Percentiles rank a stretch among this genome's conserved stretches.
Evolutionary conservation across 768 basidiomycete genomes (phyloP).

Genomic region (Mycena kentingensis): DNA sequence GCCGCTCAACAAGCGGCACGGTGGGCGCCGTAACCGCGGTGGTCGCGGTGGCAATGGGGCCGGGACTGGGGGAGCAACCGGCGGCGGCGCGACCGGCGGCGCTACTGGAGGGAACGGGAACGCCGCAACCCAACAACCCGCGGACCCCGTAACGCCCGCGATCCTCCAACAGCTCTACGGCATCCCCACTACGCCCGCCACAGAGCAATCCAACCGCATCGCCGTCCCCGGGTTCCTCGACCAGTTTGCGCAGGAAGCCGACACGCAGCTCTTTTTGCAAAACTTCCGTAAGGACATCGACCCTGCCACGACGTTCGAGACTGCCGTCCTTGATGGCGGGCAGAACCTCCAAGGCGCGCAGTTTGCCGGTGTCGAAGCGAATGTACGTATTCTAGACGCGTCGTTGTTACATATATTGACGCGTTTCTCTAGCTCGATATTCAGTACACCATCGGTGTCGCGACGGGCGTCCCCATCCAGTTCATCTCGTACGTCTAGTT

Average conservation of each 20-base stretch:
- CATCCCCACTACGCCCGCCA: slow-evolving; percentile 34
- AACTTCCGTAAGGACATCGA: slow-evolving; percentile 20
- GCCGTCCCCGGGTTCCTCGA: slow-evolving; percentile 24
- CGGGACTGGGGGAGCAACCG: not conserved
- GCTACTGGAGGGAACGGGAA: not conserved
- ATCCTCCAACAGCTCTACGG: slow-evolving; percentile 35
- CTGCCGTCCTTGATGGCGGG: slow-evolving; percentile 15
- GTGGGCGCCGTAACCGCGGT: too few relatives aligned
- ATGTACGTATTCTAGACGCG: slow-evolving; percentile 2
- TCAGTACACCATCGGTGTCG: slow-evolving; percentile 24
- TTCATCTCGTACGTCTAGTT: slow-evolving; percentile 45
- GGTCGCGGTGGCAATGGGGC: not conserved
- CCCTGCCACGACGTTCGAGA: slow-evolving; percentile 16
- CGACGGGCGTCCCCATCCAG: slow-evolving; percentile 29
- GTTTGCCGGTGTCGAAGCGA: slow-evolving; percentile 22
- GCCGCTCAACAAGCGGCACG: slow-evolving; percentile 20
- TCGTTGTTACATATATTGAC: not conserved
- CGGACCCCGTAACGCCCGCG: not conserved
- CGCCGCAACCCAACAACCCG: not conserved
- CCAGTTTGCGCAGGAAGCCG: slow-evolving; percentile 17
- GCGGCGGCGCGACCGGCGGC: not conserved
- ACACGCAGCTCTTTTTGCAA: slow-evolving; percentile 20
- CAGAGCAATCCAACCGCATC: slow-evolving; percentile 27
- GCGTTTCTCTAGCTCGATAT: slow-evolving; percentile 22
- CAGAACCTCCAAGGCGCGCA: slow-evolving; percentile 14